Evolutionary conservation across 495 filamentous ascomycete genomes (phyloP).

Genomic region (Neurospora sp.): DNA sequence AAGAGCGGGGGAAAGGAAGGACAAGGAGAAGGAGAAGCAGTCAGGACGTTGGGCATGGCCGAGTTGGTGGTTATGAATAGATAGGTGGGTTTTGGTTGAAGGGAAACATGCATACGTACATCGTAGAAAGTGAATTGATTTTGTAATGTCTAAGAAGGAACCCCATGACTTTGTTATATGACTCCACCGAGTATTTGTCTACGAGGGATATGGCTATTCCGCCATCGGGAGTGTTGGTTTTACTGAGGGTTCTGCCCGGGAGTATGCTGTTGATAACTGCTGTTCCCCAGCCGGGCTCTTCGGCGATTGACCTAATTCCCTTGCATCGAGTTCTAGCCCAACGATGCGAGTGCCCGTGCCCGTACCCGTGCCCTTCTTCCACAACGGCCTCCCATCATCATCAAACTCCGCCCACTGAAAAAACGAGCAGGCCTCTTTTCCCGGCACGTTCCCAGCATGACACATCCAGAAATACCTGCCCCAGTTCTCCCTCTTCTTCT

Average conservation of each 20-base stretch:
- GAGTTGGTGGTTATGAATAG: not conserved
- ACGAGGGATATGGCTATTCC: not conserved
- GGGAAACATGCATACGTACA: not conserved
- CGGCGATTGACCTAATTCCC: not conserved
- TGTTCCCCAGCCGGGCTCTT: not conserved
- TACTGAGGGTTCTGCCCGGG: not conserved
- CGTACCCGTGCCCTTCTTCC: slow-evolving; percentile 25
- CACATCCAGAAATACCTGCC: slow-evolving; percentile 96
- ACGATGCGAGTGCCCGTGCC: not conserved
- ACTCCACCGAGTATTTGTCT: not conserved
- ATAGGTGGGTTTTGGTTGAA: not conserved
- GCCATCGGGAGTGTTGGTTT: not conserved
- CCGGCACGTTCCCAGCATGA: slow-evolving; percentile 63
- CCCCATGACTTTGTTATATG: not conserved
- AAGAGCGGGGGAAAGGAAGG: not conserved
- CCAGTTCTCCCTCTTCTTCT: slow-evolving; percentile 59
- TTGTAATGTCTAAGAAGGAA: not conserved
- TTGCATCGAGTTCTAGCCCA: not conserved
- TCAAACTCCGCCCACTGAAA: slow-evolving; percentile 90
- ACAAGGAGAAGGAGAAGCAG: not conserved
- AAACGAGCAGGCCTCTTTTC: slow-evolving; percentile 65
- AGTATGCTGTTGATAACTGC: not conserved
- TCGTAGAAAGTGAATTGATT: not conserved
- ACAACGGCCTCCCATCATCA: slow-evolving; percentile 71
- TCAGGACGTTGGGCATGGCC: not conserved